Conservation (phyloP, 2,329 filamentous ascomycete species). For the Beauveria brongniartii region DNA sequence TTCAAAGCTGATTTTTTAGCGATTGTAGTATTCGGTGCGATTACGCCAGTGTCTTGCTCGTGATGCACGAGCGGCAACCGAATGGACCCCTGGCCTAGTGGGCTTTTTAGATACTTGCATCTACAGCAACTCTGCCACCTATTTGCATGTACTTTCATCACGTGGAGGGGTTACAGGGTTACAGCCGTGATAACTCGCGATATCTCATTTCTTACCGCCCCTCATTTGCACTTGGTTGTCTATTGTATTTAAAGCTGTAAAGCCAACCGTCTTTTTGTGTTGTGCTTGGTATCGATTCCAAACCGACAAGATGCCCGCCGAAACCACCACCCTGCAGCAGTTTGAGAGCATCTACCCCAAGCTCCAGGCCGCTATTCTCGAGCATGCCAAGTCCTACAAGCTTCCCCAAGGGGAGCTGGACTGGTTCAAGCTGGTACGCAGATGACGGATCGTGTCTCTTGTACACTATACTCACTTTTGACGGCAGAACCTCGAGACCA, state of each 20-base stretch:
- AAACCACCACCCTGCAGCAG: constrained; percentile 71
- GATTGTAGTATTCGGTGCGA: not conserved
- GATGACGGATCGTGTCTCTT: not conserved
- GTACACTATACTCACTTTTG: not conserved
- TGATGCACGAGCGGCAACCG: not conserved
- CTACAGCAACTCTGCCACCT: not conserved
- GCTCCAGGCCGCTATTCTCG: constrained; percentile 73
- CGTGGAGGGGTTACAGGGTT: not conserved
- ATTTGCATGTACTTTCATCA: constrained; percentile 6
- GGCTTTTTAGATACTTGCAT: not conserved
- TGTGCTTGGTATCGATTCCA: not conserved
- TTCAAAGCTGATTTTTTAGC: not conserved
- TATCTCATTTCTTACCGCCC: constrained; percentile 8
- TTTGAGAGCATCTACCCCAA: constrained; percentile 88
- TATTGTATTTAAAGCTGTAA: not conserved
- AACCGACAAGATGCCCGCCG: constrained; percentile 25
- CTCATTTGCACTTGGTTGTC: not conserved
- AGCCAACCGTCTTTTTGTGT: not conserved
- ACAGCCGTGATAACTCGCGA: not conserved
- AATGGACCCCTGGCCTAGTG: not conserved
- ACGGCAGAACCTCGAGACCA: constrained; percentile 68
- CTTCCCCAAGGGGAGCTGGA: constrained; percentile 71
- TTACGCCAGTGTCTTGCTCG: not conserved
- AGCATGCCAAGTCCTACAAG: constrained; percentile 73
- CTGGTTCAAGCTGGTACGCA: constrained; percentile 76